phyloP scores from a whole-genome alignment of 805 yeast genomes.

The Yamadazyma takamatsuzukensis region DNA sequence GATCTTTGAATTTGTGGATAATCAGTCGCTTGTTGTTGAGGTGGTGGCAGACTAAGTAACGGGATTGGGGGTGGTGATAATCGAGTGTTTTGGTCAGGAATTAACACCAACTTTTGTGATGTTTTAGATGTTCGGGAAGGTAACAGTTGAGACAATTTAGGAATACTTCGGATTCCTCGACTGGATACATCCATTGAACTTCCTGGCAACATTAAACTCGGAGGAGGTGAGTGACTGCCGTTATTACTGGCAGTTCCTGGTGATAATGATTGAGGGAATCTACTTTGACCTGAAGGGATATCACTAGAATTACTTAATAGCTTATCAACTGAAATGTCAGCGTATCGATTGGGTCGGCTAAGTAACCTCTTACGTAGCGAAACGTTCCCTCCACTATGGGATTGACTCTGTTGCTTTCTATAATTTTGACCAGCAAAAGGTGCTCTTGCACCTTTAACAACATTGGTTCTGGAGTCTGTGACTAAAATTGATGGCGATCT shows the following conservation, averaged over 20 bases:
- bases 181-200: slow-evolving; percentile 7
- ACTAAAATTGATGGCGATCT: slow-evolving; percentile 92
- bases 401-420: slow-evolving; percentile 27
- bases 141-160: slow-evolving; percentile 51
- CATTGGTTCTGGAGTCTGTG: slow-evolving; percentile 73
- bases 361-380: slow-evolving; percentile 25
- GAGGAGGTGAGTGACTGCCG: slow-evolving; percentile 14
- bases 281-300: slow-evolving; percentile 75
- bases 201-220: slow-evolving; percentile 13
- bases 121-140: slow-evolving; percentile 81
- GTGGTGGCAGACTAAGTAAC: slow-evolving; percentile 9
- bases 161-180: slow-evolving; percentile 44
- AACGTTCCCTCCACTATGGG: slow-evolving; percentile 14
- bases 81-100: slow-evolving; percentile 57
- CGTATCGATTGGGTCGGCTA: slow-evolving; percentile 45
- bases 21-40: slow-evolving; percentile 4
- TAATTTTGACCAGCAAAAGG: slow-evolving; percentile 73
- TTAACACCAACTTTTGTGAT: slow-evolving; percentile 79
- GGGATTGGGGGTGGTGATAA: slow-evolving; percentile 14
- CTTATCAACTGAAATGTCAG: slow-evolving; percentile 78
- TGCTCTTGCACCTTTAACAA: slow-evolving; percentile 53
- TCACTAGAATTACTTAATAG: slow-evolving; percentile 76
- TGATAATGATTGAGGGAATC: slow-evolving; percentile 34
- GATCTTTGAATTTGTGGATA: slow-evolving; percentile 35
- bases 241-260: slow-evolving; percentile 1